Base-by-base conservation (phyloP, 805 yeast genomes). In the Maudiozyma saulgeensis region DNA sequence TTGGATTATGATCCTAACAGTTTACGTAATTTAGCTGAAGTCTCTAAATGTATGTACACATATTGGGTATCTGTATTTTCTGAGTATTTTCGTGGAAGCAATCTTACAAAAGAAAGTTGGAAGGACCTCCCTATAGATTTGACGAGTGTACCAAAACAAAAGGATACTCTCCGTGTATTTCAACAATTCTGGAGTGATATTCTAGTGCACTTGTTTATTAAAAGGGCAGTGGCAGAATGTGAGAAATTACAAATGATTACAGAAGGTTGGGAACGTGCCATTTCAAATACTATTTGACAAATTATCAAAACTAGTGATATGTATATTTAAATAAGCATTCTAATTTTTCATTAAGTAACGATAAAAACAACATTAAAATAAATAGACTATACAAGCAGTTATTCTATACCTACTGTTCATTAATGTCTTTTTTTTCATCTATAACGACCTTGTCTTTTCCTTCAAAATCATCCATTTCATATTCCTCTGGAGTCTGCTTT, bases 1-100 rank as follows among this genome's bases (percentile, higher is more conserved):
- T 52, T 81, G 4, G 80, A 74, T 0, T 83, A 80, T 58, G 64
- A 74, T 21, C 66, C 69, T 11, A 54, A 63, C 15, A 35, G 57
- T 2, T 53, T 77, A 1, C 40, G 38, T 0, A 63, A 68, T 8
- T 55, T 84, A n/a, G 45, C 41, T 2, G 79, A 75, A 49, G 73
- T 79, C 21, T 63, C 76, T 2, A 55, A 63, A 1, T 62, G 68
- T 4, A 59, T 85, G 13, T 64, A 66, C 7, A 61, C 76, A 54
- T 78, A 70, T 56, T 74, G 81, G 75, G 59, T 78, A 1, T 73
- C 88, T 1, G 83, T 79, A 1, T 85, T 85, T 58, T 62, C 74
- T 4, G 77, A 69, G 2, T 76, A 73, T 49, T 77, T 82, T 49
- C 52, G 57, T 38, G 49, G 48, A 2, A 31, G 57, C 32, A 51